These are phyloP conservation scores for Triticum turgidum DNA, from an alignment of 176 grass and related monocot genomes.

Conservation along the genomic window DNA sequence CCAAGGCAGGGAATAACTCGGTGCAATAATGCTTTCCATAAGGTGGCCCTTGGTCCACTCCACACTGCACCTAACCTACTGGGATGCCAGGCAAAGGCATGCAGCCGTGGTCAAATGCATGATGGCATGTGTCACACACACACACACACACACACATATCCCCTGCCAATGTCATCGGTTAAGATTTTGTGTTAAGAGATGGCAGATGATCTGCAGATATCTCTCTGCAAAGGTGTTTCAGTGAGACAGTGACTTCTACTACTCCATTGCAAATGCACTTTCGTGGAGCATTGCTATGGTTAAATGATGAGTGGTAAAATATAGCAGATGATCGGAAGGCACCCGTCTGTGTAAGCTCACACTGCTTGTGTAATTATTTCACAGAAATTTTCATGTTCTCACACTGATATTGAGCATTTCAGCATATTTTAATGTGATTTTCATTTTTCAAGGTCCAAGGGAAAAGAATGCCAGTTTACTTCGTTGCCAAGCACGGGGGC, in stretches of 20 bases:
- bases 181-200: background rate
- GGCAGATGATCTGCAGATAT: background rate
- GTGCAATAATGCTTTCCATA: constrained; percentile 38
- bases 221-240: background rate
- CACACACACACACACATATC: constrained; percentile 20
- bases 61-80: constrained; percentile 39
- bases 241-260: background rate
- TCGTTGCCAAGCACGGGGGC: background rate
- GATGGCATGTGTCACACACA: constrained; percentile 29
- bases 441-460: background rate
- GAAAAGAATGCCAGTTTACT: background rate
- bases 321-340: too few species aligned
- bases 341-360: background rate
- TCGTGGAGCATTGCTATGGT: too few species aligned
- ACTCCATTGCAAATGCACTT: background rate
- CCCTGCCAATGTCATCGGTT: background rate
- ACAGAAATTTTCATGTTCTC: background rate
- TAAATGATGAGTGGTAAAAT: too few species aligned
- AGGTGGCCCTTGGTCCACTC: constrained; percentile 36
- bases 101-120: constrained; percentile 27
- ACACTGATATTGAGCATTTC: background rate
- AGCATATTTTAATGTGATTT: background rate
- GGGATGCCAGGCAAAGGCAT: constrained; percentile 21
- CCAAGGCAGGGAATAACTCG: constrained; percentile 46
- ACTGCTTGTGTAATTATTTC: background rate